Evolutionary conservation across 2,329 filamentous ascomycete genomes (phyloP).

Genomic region (Biscogniauxia sp.): DNA sequence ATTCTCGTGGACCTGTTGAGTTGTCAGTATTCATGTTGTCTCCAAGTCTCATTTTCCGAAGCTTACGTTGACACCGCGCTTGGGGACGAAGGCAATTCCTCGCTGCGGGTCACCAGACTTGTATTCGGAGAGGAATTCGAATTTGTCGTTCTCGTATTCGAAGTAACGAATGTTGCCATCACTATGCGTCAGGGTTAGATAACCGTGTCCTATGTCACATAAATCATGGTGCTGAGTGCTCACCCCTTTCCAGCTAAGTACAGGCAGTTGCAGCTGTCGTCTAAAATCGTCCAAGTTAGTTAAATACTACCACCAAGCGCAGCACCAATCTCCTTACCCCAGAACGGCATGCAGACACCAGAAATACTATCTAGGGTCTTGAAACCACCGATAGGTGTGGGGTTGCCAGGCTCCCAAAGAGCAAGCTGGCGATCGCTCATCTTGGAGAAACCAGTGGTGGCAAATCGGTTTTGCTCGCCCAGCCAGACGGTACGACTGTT

Average conservation of each 20-base stretch:
- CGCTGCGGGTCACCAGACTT: constrained; percentile 95
- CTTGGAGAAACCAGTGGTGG: constrained; percentile 93
- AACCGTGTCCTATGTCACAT: constrained; percentile 5
- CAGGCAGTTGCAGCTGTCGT: constrained; percentile 90
- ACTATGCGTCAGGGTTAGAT: constrained; percentile 46
- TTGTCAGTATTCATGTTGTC: constrained; percentile 4
- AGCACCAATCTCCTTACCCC: constrained; percentile 56
- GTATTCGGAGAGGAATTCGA: constrained; percentile 95
- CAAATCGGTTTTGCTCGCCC: constrained; percentile 93
- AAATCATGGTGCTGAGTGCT: constrained; percentile 34
- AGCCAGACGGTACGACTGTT: constrained; percentile 97
- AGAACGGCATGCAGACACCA: constrained; percentile 98
- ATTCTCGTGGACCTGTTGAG: constrained; percentile 77
- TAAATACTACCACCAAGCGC: constrained; percentile 2
- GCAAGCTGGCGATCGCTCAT: constrained; percentile 98
- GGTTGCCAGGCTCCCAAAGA: constrained; percentile 87
- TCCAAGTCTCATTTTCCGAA: not conserved
- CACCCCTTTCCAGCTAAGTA: constrained; percentile 97
- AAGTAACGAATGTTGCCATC: constrained; percentile 99
- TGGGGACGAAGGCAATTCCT: constrained; percentile 90
- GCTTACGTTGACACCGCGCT: constrained; percentile 84
- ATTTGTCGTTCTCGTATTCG: constrained; percentile 97
- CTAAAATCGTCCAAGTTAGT: constrained; percentile 36
- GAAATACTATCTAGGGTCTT: constrained; percentile 91
- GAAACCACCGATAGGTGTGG: constrained; percentile 87